Evolutionary conservation across 306 rosid genomes (phyloP).

Genomic region (Begonia fuchsioides): DNA sequence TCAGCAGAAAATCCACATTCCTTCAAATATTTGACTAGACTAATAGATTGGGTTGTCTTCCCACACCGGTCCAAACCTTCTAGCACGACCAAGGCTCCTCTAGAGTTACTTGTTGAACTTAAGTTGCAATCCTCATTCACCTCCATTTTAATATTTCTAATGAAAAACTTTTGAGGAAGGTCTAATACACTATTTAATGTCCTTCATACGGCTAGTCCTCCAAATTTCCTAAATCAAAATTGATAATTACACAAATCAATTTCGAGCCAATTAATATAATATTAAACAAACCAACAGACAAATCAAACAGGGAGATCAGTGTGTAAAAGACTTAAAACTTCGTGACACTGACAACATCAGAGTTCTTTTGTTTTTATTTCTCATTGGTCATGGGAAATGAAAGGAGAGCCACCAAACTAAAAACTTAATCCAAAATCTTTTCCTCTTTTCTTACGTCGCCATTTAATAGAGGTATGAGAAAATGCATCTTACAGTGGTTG

Average conservation of each 20-base stretch:
- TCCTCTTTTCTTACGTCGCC: neutral
- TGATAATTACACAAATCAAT: neutral
- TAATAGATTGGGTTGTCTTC: slow-evolving; percentile 58
- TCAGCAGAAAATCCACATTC: slow-evolving; percentile 54
- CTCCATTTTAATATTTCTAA: slow-evolving; percentile 14
- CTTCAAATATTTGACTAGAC: slow-evolving; percentile 51
- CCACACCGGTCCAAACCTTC: slow-evolving; percentile 96
- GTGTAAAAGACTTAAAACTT: neutral
- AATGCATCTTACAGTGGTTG: neutral
- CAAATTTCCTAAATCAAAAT: slow-evolving; percentile 18
- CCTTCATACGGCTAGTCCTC: slow-evolving; percentile 9
- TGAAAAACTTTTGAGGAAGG: slow-evolving; percentile 2
- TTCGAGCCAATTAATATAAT: neutral
- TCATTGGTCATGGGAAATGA: too few relatives aligned
- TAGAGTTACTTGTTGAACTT: slow-evolving; percentile 15
- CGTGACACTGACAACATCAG: too few relatives aligned
- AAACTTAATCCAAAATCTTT: neutral
- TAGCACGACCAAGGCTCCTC: slow-evolving; percentile 63
- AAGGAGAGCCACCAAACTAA: neutral
- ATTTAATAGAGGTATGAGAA: neutral
- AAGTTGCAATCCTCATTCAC: slow-evolving; percentile 3
- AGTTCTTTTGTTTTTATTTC: too few relatives aligned
- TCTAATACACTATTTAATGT: slow-evolving; percentile 5
- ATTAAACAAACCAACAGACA: neutral
- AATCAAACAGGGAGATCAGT: neutral